Evolutionary conservation across 495 filamentous ascomycete genomes (phyloP), one percentile per base, ranked within the genome.

Genomic region (Penicillium samsonianum): DNA sequence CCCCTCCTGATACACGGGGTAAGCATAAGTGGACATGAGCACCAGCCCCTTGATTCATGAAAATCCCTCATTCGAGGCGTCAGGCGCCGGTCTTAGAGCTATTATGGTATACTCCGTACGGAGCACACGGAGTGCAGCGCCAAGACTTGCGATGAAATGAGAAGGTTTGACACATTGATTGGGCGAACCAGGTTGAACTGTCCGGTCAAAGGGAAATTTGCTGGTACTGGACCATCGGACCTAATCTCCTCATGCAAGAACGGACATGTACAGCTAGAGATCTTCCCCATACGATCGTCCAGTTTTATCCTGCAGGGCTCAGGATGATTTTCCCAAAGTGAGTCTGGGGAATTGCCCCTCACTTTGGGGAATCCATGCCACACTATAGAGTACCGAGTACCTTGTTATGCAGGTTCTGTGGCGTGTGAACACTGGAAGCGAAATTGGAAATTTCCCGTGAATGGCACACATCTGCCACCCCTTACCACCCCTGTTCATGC

Each of bases 211-310:
- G 26, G 23, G 42, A 40, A 28, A 7, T 14, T 25, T 3, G 8
- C 25, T 17, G 30, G 30, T 26, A 12, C 22, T 16, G 20, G 20
- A 12, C 5, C 25, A 20, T 25, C 30, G 17, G 40, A 12, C 30
- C 5, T 23, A 4, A 38, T 35, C 12, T 45, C 30, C 20, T 38
- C n/a, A 25, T 31, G 10, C 1, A 22, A 47, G 8, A 14, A 20
- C 5, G 16, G 22, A 20, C 50, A 22, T 33, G 11, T 10, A 33
- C 10, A 12, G 30, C 30, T 33, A 33, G 30, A 4, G 11, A 4
- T 45, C 14, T 52, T 48, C 65, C 49, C 58, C 56, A 53, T 47
- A 53, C 37, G 53, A 65, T 58, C 61, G 46, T 57, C 59, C n/a
- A 38, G 41, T 56, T 20, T 19, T 26, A 46, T 43, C 55, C 12